Evolutionary conservation across 208 protist genomes (phyloP), one percentile per base, ranked within the genome.

Genomic region (Leishmania lainsoni): DNA sequence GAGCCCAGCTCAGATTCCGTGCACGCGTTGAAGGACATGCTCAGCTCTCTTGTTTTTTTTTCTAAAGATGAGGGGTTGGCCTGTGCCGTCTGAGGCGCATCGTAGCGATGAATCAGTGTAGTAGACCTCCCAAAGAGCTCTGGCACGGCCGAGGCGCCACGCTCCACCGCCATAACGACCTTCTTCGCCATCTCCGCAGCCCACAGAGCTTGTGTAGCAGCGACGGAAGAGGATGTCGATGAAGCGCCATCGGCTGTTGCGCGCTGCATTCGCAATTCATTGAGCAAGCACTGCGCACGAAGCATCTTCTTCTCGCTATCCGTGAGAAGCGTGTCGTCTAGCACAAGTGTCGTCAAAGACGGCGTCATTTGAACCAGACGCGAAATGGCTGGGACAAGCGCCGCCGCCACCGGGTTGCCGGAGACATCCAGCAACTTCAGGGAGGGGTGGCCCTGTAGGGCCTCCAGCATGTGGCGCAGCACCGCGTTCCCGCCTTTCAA

Each of bases 341-440:
- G 70, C 12, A 75, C 75, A 20, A 95, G 72, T 3, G 81, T 75
- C 2, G 81, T 80, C 17, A 95, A 77, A 16, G 83, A 85, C 1
- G 89, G 89, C 16, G 86, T 90, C 32, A 29, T n/a, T 68, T 87
- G 83, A 10, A 88, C 66, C 16, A 95, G 83, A 17, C 82, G 68
- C n/a, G 84, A 76, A 16, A 95, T 54, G 17, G 85, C 76, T 9
- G 88, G 83, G 71, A 90, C 70, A 5, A 92, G 81, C 29, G 76
- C 79, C n/a, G 90, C 76, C 1, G 86, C 88, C 48, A 95, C 73
- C 5, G 85, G 84, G 78, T 92, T 95, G 75, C 83, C 77, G 12
- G 86, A 89, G 49, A 95, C 49, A 73, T 93, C 91, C 49, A 95
- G 72, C 35, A 71, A 54, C 12, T 72, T 61, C 20, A 95, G 71